Base-by-base conservation (phyloP, 495 filamentous ascomycete species). In the Hypoxylon cercidicola region DNA sequence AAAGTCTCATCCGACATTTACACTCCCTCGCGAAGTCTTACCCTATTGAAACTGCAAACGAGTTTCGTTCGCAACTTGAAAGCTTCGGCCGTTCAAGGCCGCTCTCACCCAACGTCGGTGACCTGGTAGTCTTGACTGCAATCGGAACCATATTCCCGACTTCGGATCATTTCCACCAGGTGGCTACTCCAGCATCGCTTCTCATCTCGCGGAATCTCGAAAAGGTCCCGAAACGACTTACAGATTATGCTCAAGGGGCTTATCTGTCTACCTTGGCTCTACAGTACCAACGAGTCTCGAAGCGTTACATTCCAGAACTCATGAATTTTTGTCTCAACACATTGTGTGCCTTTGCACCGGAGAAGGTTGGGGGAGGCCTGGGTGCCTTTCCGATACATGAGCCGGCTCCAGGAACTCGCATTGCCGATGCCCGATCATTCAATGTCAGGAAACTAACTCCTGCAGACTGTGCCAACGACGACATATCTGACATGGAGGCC, bases 161-260 rank as follows among this genome's bases (percentile, higher is more conserved):
- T 0, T 96, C 92, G 0, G 95, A 99, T 77, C 92, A 97, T 74
- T 98, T 97, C 75, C 95, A 98, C 66, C 89, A 93, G 55, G 90
- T 98, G 13, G 87, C 90, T 46, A 98, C 95, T 4, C 95, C 95
- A 0, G 90, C 94, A 1, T 89, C 91, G 71, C 84, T 97, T 6
- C 85, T 83, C 49, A 90, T 98, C 73, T 84, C 86, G 25, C 84
- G 90, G 45, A 97, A 90, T 71, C 81, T 99, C n/a, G 91, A 96
- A 66, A 90, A 86, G 47, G 78, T 87, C 23, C 89, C 91, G 0
- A 81, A 84, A 39, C 74, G 75, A 2, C 75, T 92, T 4, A 69
- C 79, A 20, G 89, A 93, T 61, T 84, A 92, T 37, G 83, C 85
- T 8, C 89, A 79, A 15, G 95, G 95, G 19, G 84, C 87, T n/a